phyloP scores from a whole-genome alignment of 1,284 basidiomycete genomes.

The Pulchroboletus neoregius region DNA sequence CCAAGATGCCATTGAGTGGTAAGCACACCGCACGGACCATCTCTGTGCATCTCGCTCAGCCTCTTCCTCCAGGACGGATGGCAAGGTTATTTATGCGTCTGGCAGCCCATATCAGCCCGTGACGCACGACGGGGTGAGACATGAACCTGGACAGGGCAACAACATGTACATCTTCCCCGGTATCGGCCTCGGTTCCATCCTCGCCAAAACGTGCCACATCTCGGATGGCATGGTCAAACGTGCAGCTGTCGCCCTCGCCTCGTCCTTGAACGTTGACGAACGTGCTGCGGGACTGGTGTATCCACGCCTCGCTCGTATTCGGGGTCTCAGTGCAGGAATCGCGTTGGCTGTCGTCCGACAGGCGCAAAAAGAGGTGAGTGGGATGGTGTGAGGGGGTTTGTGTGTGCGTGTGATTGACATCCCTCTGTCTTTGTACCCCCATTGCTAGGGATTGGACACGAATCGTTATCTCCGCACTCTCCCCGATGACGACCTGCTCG shows the following conservation, averaged over 20 bases:
- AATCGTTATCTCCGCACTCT: conserved; percentile 46
- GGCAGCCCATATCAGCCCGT: conserved; percentile 73
- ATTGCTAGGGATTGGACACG: conserved; percentile 42
- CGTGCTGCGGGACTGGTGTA: conserved; percentile 52
- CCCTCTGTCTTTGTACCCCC: background rate
- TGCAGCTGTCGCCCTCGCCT: conserved; percentile 58
- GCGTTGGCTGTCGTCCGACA: conserved; percentile 58
- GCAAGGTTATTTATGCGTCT: conserved; percentile 71
- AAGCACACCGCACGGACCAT: conserved; percentile 4
- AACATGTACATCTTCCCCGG: conserved; percentile 71
- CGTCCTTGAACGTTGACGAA: conserved; percentile 62
- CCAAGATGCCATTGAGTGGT: conserved; percentile 69
- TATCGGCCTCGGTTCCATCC: conserved; percentile 65
- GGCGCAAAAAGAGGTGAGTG: conserved; percentile 58
- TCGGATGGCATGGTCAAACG: conserved; percentile 62
- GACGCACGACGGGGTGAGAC: conserved; percentile 46
- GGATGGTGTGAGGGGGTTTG: background rate
- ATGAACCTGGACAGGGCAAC: conserved; percentile 79
- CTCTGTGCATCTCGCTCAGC: conserved; percentile 1
- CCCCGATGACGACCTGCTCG: conserved; percentile 45
- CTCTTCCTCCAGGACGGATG: conserved; percentile 47
- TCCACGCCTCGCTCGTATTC: conserved; percentile 61
- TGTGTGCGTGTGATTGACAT: background rate
- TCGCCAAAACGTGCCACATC: conserved; percentile 55
- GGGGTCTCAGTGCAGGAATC: conserved; percentile 63